A percentile compares a stretch with the other conserved stretches of the same genome.
Evolutionary conservation across 495 filamentous ascomycete genomes (phyloP).

Genomic region (Durotheca rogersii): DNA sequence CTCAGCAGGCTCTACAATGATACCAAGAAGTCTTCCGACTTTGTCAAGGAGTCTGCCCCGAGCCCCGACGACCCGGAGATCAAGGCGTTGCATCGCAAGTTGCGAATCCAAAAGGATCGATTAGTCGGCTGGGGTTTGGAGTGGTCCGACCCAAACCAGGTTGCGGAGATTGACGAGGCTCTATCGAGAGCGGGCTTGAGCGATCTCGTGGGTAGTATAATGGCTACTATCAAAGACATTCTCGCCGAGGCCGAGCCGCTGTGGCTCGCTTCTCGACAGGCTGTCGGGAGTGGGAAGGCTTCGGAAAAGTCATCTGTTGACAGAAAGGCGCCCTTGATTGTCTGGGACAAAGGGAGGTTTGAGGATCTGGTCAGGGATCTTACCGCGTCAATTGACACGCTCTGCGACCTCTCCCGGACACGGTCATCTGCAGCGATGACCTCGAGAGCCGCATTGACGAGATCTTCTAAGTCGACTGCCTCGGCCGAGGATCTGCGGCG

Average conservation of each 20-base stretch:
- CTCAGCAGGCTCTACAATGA: conserved; percentile 90
- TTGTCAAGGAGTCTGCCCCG: conserved; percentile 70
- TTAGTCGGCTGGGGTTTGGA: conserved; percentile 86
- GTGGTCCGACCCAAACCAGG: conserved; percentile 73
- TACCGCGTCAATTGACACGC: conserved; percentile 81
- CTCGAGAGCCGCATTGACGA: conserved; percentile 24
- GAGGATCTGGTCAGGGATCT: conserved; percentile 74
- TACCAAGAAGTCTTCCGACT: conserved; percentile 85
- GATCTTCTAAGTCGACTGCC: conserved; percentile 31
- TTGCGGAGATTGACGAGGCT: conserved; percentile 82
- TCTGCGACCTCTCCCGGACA: conserved; percentile 82
- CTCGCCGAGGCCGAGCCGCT: conserved; percentile 81
- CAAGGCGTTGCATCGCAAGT: conserved; percentile 56
- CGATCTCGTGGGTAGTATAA: conserved; percentile 83
- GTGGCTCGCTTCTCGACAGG: conserved; percentile 55
- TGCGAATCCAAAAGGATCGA: conserved; percentile 69
- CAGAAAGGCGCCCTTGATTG: conserved; percentile 48
- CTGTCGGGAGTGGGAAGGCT: conserved; percentile 45
- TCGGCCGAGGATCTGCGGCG: conserved; percentile 46
- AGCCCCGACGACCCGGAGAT: conserved; percentile 56
- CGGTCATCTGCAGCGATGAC: conserved; percentile 50
- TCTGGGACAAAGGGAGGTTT: conserved; percentile 62
- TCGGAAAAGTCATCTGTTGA: conserved; percentile 41
- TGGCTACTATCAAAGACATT: conserved; percentile 85
- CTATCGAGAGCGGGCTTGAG: conserved; percentile 80